These are phyloP conservation scores for Lagenaria siceraria DNA, from an alignment of 306 rosid species.

Conservation along the genomic window DNA sequence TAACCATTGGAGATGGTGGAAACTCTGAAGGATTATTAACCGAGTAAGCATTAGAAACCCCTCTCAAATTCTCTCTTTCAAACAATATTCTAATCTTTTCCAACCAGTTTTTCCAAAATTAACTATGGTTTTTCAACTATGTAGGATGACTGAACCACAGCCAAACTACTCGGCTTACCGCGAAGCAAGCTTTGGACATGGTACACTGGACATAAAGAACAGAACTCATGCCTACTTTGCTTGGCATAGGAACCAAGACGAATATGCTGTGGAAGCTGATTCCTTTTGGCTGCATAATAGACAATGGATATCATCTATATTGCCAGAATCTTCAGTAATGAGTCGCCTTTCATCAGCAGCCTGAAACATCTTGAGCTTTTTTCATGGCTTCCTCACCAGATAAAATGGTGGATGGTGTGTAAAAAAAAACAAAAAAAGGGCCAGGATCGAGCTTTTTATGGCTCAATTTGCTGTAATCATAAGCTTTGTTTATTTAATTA, in stretches of 20 bases:
- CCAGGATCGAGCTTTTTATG: background rate
- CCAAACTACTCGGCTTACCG: conserved; percentile 66
- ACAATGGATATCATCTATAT: conserved; percentile 19
- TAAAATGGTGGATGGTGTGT: background rate
- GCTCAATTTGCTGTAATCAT: background rate
- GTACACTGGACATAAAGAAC: conserved; percentile 50
- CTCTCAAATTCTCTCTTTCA: background rate
- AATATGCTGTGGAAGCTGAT: conserved; percentile 53
- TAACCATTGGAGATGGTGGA: conserved; percentile 84
- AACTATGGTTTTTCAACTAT: background rate
- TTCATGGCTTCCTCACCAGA: background rate
- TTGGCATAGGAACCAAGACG: conserved; percentile 64
- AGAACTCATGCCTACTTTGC: conserved; percentile 44
- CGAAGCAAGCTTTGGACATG: conserved; percentile 72
- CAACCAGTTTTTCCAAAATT: background rate
- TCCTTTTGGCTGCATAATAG: conserved; percentile 40
- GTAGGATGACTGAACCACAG: conserved; percentile 67
- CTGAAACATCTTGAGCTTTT: background rate
- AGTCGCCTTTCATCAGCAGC: background rate
- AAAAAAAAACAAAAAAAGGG: background rate
- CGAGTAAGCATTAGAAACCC: conserved; percentile 19
- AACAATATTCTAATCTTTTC: background rate
- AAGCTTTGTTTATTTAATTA: background rate
- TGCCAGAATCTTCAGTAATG: background rate
- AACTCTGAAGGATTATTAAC: conserved; percentile 62